phyloP scores from a whole-genome alignment of 176 grass and related monocot species.

The Tuctoria greenei region DNA sequence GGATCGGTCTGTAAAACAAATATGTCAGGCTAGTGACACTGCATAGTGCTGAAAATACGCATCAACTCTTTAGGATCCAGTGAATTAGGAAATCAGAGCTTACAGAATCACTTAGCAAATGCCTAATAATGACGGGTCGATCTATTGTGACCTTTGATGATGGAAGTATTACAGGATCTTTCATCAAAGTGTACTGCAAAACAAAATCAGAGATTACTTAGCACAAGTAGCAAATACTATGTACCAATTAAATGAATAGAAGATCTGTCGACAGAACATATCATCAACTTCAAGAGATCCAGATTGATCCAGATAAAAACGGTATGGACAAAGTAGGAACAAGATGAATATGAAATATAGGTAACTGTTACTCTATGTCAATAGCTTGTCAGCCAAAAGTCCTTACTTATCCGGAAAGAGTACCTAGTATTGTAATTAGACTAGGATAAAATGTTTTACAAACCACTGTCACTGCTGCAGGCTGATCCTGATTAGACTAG shows the following conservation, averaged over 20 bases:
- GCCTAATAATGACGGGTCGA: conserved; percentile 84
- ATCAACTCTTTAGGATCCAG: background rate
- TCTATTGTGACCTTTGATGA: conserved; percentile 81
- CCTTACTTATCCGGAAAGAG: background rate
- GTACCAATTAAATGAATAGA: background rate
- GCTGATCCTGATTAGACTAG: background rate
- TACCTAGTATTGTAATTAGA: background rate
- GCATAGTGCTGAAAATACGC: background rate
- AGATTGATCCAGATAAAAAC: background rate
- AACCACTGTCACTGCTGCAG: too few species aligned
- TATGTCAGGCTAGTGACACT: conserved; percentile 6
- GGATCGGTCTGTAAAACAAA: conserved; percentile 76
- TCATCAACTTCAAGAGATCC: background rate
- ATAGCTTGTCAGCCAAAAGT: background rate
- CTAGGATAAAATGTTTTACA: background rate
- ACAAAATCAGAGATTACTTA: conserved; percentile 3
- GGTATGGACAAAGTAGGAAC: background rate
- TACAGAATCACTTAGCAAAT: conserved; percentile 93
- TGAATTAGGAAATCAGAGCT: conserved; percentile 2
- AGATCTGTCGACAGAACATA: background rate
- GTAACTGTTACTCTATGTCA: background rate
- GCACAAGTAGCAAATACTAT: background rate
- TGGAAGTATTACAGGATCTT: conserved; percentile 94
- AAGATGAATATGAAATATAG: background rate
- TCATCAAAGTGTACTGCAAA: conserved; percentile 86